Evolutionary conservation across 1,284 basidiomycete species (phyloP), one percentile per base, ranked within the genome.

Genomic region (Ganoderma sp.): DNA sequence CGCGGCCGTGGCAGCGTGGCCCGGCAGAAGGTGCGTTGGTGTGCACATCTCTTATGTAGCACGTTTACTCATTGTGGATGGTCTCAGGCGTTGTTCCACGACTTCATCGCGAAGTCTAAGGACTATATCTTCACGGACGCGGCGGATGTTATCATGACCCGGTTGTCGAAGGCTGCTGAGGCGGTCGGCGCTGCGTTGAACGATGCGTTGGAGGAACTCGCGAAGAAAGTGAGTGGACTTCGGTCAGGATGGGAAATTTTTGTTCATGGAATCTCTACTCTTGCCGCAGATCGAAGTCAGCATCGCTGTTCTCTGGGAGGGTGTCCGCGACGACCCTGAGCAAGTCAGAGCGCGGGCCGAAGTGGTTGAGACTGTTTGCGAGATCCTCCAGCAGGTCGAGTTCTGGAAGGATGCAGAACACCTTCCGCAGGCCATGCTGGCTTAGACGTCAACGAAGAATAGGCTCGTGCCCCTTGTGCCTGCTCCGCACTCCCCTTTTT

Each of bases 241-340:
- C 28, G 5, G 7, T 17, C n/a, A 32, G 34, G 19, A 10, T 14
- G 43, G 61, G 17, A 12, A 32, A 41, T 34, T 28, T 52, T 28
- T 56, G 3, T 4, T 32, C 32, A 56, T 9, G 17, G 52, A 14
- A 9, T 4, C 14, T 10, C 6, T 17, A 8, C 32, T 52, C 28
- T 17, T 41, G 43, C 22, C n/a, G 32, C 48, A 88, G 86, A 78
- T 89, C 61, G 88, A 89, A 77, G 86, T 88, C 69, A 86, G 82
- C 71, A 75, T 89, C 67, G 82, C 87, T 12, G 84, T 88, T 17
- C 82, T 90, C 7, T 89, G 88, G 87, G 87, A 89, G 75, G 82
- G 81, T 25, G 76, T 80, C 5, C 79, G 79, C 59, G 85, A 88
- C 68, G 82, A 83, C 74, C 82, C 83, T 17, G 74, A 76, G 37